These are phyloP conservation scores for Lactarius psammicola DNA, from an alignment of 768 basidiomycete species.

Conservation along the genomic window DNA sequence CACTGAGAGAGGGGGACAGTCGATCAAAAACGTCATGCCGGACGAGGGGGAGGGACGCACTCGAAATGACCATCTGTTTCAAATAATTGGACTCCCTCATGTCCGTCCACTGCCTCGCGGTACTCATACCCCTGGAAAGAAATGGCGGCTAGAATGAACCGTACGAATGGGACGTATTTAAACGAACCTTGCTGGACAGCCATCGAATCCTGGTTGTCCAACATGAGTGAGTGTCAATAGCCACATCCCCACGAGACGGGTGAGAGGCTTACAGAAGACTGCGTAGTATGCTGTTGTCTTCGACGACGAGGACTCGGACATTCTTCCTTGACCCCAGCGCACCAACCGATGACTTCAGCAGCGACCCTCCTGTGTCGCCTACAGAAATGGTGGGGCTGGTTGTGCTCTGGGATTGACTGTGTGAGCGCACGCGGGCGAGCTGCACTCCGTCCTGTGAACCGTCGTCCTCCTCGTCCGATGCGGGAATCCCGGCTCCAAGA, in stretches of 20 bases:
- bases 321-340: slow-evolving; percentile 46
- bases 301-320: slow-evolving; percentile 77
- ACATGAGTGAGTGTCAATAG: slow-evolving; percentile 13
- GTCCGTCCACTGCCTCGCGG: slow-evolving; percentile 79
- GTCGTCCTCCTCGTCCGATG: slow-evolving; percentile 41
- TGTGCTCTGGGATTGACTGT: slow-evolving; percentile 28
- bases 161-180: not conserved
- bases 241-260: slow-evolving; percentile 2
- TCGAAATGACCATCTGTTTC: slow-evolving; percentile 77
- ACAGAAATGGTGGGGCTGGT: slow-evolving; percentile 49
- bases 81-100: slow-evolving; percentile 78
- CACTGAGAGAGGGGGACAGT: slow-evolving; percentile 45
- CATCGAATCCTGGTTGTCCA: slow-evolving; percentile 52
- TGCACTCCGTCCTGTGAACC: slow-evolving; percentile 27
- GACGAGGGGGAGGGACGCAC: slow-evolving; percentile 46
- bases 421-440: slow-evolving; percentile 20
- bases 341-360: slow-evolving; percentile 66
- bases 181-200: slow-evolving; percentile 56
- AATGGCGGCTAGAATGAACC: slow-evolving; percentile 5
- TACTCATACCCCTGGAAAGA: slow-evolving; percentile 62
- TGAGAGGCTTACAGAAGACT: slow-evolving; percentile 65
- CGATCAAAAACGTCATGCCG: not conserved
- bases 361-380: slow-evolving; percentile 57
- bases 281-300: slow-evolving; percentile 86
- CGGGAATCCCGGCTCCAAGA: slow-evolving; percentile 39